Evolutionary conservation across 2,329 filamentous ascomycete species (phyloP), one percentile per base, ranked within the genome.

Genomic region (Stagonosporopsis vannaccii): DNA sequence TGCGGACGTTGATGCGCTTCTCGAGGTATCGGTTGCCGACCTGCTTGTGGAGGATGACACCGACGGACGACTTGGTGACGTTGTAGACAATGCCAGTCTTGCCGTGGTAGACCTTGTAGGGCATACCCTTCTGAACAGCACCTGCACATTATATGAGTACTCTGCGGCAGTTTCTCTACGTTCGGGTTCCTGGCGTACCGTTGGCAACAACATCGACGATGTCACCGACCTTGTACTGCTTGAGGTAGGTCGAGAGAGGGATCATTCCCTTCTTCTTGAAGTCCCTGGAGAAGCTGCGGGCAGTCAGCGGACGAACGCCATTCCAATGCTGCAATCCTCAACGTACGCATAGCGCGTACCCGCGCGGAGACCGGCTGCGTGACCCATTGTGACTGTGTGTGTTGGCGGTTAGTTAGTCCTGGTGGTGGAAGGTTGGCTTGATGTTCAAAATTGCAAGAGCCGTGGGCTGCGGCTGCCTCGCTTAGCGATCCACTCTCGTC

Each of bases 21-120:
- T 99, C 95, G 81, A 99, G 87, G 89, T 97, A 99, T 78, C 94
- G 91, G 90, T 98, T 95, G 84, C 93, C 92, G 80, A 99, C 95
- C 82, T 96, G 92, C 89, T 97, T 97, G 90, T 74, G 73, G 84
- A 99, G 91, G 84, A 99, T 97, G 82, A 99, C 90, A 77, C 95
- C 95, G 79, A 99, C 92, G 69, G 95, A 91, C 75, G 87, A 90
- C 89, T 97, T 97, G 84, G 94, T 95, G 76, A 99, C 95, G 87
- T 99, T 99, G 91, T 96, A 97, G 83, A 97, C 84, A 76, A 97
- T 91, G 79, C 92, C 92, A 50, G 75, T 77, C 91, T 98, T 98
- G 78, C 94, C 95, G 87, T 98, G 93, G 90, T 96, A 97, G 84
- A 97, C 90, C 88, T 97, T 97, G 90, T 93, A 92, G 76, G 94